Percentiles rank a stretch among this genome's conserved stretches.
These are phyloP conservation scores for Acorus calamus DNA, from an alignment of 106 monocot genomes.

Conservation along the genomic window DNA sequence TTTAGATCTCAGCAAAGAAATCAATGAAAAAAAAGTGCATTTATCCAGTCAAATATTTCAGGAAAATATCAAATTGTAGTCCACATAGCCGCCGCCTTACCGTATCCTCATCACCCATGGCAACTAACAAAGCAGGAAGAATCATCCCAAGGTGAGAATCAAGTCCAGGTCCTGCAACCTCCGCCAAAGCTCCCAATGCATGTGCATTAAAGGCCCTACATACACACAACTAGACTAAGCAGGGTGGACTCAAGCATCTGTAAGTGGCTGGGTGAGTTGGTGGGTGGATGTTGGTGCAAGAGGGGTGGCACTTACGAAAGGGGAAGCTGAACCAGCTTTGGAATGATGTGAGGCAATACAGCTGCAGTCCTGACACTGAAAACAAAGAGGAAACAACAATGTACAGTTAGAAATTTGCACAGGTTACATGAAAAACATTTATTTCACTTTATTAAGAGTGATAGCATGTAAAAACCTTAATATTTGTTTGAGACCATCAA, in stretches of 20 bases:
- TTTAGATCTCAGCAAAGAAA: no score
- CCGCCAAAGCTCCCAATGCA: conserved; percentile 95
- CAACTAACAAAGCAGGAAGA: conserved; percentile 73
- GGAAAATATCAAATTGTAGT: no score
- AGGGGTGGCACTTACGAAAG: conserved; percentile 48
- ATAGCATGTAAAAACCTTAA: conserved; percentile 47
- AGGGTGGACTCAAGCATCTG: no score
- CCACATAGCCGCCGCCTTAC: conserved; percentile 16
- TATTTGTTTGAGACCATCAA: conserved; percentile 97
- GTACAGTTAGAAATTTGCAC: background rate
- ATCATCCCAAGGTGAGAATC: conserved; percentile 85
- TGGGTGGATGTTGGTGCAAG: background rate
- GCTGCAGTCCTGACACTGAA: conserved; percentile 83
- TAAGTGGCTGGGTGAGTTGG: no score
- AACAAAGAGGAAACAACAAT: conserved; percentile 4
- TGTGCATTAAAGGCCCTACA: conserved; percentile 91
- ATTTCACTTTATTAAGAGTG: background rate
- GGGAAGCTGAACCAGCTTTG: conserved; percentile 83
- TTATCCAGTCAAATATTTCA: no score
- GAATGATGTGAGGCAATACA: conserved; percentile 96
- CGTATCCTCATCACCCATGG: conserved; percentile 70
- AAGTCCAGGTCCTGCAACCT: conserved; percentile 90
- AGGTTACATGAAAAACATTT: no score
- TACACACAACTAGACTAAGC: background rate
- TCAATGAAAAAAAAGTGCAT: background rate